phyloP scores from a whole-genome alignment of 345 rosid genomes.

The Salix arbutifolia region DNA sequence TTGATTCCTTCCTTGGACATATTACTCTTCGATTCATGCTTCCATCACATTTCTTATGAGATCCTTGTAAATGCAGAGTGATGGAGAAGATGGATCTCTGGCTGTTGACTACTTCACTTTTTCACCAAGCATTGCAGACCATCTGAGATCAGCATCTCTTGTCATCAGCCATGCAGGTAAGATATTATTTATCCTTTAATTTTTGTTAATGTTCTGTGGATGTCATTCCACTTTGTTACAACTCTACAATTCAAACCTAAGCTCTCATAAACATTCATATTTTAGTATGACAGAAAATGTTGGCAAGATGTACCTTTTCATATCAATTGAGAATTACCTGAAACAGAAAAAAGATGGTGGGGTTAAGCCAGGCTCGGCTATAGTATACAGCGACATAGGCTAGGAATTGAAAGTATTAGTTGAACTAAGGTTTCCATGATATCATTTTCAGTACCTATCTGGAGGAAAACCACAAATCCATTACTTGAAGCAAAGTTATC shows the following conservation, averaged over 20 bases:
- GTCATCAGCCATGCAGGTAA: slow-evolving; percentile 88
- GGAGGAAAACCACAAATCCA: neutral
- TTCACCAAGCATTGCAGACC: slow-evolving; percentile 77
- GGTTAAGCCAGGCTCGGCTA: neutral
- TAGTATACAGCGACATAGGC: neutral
- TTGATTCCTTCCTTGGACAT: neutral
- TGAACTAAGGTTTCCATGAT: neutral
- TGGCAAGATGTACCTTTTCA: neutral
- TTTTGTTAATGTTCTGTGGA: neutral
- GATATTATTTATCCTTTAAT: neutral
- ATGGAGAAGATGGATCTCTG: slow-evolving; percentile 58
- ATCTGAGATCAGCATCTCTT: slow-evolving; percentile 80
- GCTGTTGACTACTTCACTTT: slow-evolving; percentile 84
- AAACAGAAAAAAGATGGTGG: neutral
- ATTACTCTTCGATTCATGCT: neutral
- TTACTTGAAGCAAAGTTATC: neutral
- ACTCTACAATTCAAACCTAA: neutral
- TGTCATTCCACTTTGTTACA: neutral
- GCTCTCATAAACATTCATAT: neutral
- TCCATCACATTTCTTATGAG: neutral
- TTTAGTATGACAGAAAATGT: neutral
- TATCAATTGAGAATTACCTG: neutral
- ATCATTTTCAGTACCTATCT: neutral
- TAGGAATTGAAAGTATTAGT: neutral
- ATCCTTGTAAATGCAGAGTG: slow-evolving; percentile 9